phyloP scores from a whole-genome alignment of 768 basidiomycete species.

The Boletus rubroflammeus region DNA sequence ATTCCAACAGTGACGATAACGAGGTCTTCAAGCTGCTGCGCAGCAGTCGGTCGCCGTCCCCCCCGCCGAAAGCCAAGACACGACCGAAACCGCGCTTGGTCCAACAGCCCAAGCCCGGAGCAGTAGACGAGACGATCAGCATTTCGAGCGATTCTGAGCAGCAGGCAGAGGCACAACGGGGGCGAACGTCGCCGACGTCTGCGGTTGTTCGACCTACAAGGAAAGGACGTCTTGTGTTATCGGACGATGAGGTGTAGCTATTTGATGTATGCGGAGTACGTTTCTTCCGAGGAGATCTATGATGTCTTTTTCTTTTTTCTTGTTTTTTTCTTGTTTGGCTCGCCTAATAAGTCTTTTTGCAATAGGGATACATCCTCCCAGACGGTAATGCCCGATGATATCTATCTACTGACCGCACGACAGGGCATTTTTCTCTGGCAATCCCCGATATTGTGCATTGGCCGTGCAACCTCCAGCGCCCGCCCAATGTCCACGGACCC shows the following conservation, averaged over 20 bases:
- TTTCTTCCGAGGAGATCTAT: constrained; percentile 5
- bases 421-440: not conserved
- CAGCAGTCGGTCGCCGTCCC: constrained; percentile 25
- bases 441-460: not conserved
- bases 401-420: not conserved
- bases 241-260: constrained; percentile 36
- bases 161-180: not conserved
- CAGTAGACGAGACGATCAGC: constrained; percentile 8
- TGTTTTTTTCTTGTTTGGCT: not conserved
- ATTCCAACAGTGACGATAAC: constrained; percentile 26
- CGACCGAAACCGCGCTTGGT: constrained; percentile 41
- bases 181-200: not conserved
- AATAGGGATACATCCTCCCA: not conserved
- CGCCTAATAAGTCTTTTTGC: constrained; percentile 7
- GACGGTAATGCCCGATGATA: not conserved
- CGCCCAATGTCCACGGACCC: constrained; percentile 4
- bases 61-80: constrained; percentile 15
- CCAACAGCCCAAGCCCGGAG: constrained; percentile 29
- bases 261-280: constrained; percentile 8
- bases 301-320: not conserved
- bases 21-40: constrained; percentile 20
- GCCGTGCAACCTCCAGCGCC: constrained; percentile 7
- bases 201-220: constrained; percentile 14
- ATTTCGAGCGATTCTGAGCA: constrained; percentile 25
- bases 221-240: constrained; percentile 34